Evolutionary conservation across 2,329 filamentous ascomycete genomes (phyloP), one percentile per base, ranked within the genome.

Genomic region (Lecanicillium sp.): DNA sequence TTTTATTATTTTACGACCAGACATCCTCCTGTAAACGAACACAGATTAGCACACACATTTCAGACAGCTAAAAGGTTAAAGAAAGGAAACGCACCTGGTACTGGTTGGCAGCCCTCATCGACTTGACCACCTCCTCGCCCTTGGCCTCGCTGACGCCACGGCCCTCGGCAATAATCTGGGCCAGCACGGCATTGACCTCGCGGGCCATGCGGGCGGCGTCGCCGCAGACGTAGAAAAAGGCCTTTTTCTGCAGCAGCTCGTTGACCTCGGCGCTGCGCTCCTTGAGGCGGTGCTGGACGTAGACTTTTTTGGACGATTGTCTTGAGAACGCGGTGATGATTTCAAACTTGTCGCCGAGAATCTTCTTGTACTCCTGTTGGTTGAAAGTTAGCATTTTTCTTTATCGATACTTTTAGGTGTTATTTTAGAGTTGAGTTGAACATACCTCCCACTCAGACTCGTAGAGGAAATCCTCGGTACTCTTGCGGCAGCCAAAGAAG

Each of bases 201-300:
- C 89, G 81, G 33, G 89, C 89, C 89, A 96, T 96, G 68, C 95
- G 89, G 41, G 92, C 86, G 1, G 94, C 94, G 58, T 98, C 92
- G 66, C 92, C 92, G 55, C 94, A 98, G 42, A 98, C 90, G 61
- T 98, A 98, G 61, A 98, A 89, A 65, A 92, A 96, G 5, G 87
- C 92, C 60, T 89, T 85, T 62, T 88, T 72, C 49, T 84, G 72
- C 9, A 98, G 72, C 1, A 98, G 77, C 48, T 90, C 81, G 64
- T 94, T 90, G 65, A 98, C 74, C 53, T 95, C 79, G 53, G 85
- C 76, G 43, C 85, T 81, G 36, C 81, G 74, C 62, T 97, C 87
- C 65, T 85, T 83, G 44, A 98, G 74, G 45, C 85, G 77, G 64
- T 98, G 88, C 66, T 98, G 92, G 17, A 98, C 92, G 57, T 98